Conservation (phyloP, 2,329 filamentous ascomycete genomes). For the Apiospora arundinis region DNA sequence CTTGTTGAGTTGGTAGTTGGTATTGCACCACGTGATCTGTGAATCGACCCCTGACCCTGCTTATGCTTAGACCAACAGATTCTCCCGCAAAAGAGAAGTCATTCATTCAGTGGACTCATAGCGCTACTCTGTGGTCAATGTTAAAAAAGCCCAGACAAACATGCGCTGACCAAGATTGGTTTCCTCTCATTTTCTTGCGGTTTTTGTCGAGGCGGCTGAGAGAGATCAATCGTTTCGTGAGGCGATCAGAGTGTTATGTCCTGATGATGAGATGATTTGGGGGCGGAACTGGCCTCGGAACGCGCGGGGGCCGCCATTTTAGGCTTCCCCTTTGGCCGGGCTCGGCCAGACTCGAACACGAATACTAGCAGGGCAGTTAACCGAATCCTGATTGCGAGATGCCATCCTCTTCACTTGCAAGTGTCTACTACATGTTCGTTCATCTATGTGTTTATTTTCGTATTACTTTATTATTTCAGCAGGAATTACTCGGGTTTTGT, state of each 20-base stretch:
- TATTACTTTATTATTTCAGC: too few species aligned
- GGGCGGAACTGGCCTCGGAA: background rate
- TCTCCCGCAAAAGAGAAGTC: too few species aligned
- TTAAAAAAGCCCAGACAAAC: too few species aligned
- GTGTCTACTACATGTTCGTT: background rate
- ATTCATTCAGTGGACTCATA: too few species aligned
- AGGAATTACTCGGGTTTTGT: too few species aligned
- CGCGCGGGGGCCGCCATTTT: background rate
- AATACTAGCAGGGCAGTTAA: background rate
- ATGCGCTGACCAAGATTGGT: background rate
- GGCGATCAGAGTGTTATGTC: background rate
- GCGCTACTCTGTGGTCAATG: background rate
- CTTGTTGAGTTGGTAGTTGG: background rate
- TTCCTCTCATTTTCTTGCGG: background rate
- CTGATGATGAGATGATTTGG: slow-evolving; percentile 12
- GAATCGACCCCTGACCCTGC: background rate
- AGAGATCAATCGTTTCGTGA: background rate
- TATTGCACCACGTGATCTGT: background rate
- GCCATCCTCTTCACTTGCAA: background rate
- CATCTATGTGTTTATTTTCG: background rate
- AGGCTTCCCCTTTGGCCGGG: slow-evolving; percentile 11
- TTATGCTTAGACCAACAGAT: background rate
- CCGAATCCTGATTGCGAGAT: background rate
- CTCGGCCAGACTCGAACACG: slow-evolving; percentile 10
- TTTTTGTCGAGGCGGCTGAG: background rate